These are phyloP conservation scores for Penicillium desertorum DNA, from an alignment of 495 filamentous ascomycete species.

Conservation along the genomic window DNA sequence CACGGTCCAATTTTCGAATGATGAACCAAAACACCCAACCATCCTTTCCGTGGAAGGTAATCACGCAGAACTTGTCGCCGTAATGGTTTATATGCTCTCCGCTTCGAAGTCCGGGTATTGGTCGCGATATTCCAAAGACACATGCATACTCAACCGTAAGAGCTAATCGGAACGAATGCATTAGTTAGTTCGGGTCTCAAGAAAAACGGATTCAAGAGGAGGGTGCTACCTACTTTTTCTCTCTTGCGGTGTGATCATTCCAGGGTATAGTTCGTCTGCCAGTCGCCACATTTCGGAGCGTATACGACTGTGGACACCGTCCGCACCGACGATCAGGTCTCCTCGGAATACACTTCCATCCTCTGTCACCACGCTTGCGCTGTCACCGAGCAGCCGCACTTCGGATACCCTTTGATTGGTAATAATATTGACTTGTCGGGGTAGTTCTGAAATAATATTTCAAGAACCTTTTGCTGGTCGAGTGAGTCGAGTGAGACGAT, in stretches of 20 bases:
- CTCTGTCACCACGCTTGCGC: slow-evolving; percentile 13
- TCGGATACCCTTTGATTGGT: slow-evolving; percentile 18
- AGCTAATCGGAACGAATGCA: neutral
- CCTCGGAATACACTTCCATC: slow-evolving; percentile 31
- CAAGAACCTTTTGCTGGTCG: slow-evolving; percentile 32
- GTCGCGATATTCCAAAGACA: neutral
- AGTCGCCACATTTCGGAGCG: slow-evolving; percentile 9
- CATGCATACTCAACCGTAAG: slow-evolving; percentile 7
- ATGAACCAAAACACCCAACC: slow-evolving; percentile 32
- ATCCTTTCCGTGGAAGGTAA: slow-evolving; percentile 19
- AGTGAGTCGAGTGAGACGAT: slow-evolving; percentile 35
- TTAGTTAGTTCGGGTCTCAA: neutral
- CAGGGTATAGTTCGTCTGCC: slow-evolving; percentile 5
- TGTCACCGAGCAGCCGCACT: slow-evolving; percentile 3
- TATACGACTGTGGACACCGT: slow-evolving; percentile 15
- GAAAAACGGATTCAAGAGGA: too few relatives aligned
- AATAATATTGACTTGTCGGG: slow-evolving; percentile 11
- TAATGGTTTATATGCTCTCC: slow-evolving; percentile 11
- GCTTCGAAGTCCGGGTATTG: slow-evolving; percentile 4
- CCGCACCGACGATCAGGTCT: slow-evolving; percentile 12
- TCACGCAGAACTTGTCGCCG: slow-evolving; percentile 5
- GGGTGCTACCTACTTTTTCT: neutral
- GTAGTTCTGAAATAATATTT: slow-evolving; percentile 19
- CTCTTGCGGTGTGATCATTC: neutral
- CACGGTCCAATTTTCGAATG: slow-evolving; percentile 42